phyloP scores from a whole-genome alignment of 2,329 filamentous ascomycete species.

The Aspergillus fischeri region DNA sequence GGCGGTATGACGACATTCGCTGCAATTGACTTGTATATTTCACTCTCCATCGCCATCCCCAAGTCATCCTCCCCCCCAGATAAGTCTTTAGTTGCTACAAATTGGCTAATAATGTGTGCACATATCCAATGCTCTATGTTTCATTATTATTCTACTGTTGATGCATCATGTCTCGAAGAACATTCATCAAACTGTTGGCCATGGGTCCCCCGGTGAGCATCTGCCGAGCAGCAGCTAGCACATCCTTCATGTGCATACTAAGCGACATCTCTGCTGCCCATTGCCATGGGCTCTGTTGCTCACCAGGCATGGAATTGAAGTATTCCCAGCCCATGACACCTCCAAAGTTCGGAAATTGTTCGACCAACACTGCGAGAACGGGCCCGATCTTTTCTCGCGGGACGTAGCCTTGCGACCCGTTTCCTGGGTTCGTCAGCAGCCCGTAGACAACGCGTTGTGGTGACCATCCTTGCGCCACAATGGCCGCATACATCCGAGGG shows the following conservation, averaged over 20 bases:
- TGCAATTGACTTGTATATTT: background rate
- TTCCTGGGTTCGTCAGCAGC: slow-evolving; percentile 71
- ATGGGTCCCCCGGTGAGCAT: slow-evolving; percentile 25
- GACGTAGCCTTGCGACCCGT: slow-evolving; percentile 64
- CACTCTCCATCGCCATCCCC: background rate
- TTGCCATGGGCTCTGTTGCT: slow-evolving; percentile 61
- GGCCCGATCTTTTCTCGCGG: slow-evolving; percentile 53
- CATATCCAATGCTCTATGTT: background rate
- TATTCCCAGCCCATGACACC: slow-evolving; percentile 97
- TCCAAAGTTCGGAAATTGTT: slow-evolving; percentile 66
- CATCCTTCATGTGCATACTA: slow-evolving; percentile 41
- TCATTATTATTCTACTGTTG: slow-evolving; percentile 10
- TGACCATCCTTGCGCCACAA: slow-evolving; percentile 60
- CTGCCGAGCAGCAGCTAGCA: slow-evolving; percentile 31
- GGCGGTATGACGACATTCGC: slow-evolving; percentile 7
- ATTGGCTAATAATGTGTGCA: background rate
- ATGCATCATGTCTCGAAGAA: slow-evolving; percentile 28
- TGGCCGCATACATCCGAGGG: slow-evolving; percentile 40
- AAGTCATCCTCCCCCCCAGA: background rate
- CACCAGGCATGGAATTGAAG: slow-evolving; percentile 73
- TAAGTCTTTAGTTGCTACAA: background rate
- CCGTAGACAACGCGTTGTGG: slow-evolving; percentile 73
- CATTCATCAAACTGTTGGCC: slow-evolving; percentile 27
- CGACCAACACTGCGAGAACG: slow-evolving; percentile 55
- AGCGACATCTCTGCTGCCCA: slow-evolving; percentile 70